A percentile compares a stretch with the other conserved stretches of the same genome.
Conservation (phyloP, 1,139 yeast genomes). For the Nakaseomyces sp. region DNA sequence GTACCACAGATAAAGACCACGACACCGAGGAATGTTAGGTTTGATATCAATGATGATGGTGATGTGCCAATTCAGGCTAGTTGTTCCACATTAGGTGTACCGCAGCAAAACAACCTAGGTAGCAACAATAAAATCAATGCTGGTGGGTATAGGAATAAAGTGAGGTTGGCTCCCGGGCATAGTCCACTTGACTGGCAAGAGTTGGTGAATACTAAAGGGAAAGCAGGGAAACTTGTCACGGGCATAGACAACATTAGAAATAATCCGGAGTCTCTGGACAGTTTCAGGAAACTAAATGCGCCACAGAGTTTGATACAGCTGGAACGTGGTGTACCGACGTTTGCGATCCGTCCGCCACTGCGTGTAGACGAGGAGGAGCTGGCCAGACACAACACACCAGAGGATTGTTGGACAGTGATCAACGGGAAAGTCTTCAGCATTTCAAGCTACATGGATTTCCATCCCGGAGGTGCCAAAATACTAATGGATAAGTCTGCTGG, state of each 20-base stretch:
- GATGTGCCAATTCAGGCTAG: slow-evolving; percentile 6
- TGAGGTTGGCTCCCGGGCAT: slow-evolving; percentile 28
- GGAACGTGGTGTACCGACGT: slow-evolving; percentile 19
- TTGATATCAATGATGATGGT: background rate
- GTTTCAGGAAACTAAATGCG: slow-evolving; percentile 12
- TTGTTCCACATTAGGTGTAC: slow-evolving; percentile 5
- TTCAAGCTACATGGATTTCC: slow-evolving; percentile 73
- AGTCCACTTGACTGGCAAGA: slow-evolving; percentile 31
- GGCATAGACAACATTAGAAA: slow-evolving; percentile 12
- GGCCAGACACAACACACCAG: slow-evolving; percentile 43
- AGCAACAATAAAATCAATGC: background rate
- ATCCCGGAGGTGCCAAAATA: slow-evolving; percentile 87
- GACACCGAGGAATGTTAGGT: background rate
- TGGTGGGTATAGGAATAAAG: slow-evolving; percentile 25
- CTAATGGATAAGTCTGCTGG: slow-evolving; percentile 70
- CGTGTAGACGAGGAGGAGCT: slow-evolving; percentile 54
- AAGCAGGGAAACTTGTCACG: slow-evolving; percentile 18
- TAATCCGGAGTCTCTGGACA: background rate
- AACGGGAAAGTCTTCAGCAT: slow-evolving; percentile 78
- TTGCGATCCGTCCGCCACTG: slow-evolving; percentile 34
- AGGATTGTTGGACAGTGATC: slow-evolving; percentile 72
- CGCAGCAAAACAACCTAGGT: too few relatives aligned
- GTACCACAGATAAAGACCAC: background rate
- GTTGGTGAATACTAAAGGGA: slow-evolving; percentile 14
- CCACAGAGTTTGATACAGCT: slow-evolving; percentile 15